Conservation (phyloP, 495 filamentous ascomycete genomes). For the Aspergillus nidulans region DNA sequence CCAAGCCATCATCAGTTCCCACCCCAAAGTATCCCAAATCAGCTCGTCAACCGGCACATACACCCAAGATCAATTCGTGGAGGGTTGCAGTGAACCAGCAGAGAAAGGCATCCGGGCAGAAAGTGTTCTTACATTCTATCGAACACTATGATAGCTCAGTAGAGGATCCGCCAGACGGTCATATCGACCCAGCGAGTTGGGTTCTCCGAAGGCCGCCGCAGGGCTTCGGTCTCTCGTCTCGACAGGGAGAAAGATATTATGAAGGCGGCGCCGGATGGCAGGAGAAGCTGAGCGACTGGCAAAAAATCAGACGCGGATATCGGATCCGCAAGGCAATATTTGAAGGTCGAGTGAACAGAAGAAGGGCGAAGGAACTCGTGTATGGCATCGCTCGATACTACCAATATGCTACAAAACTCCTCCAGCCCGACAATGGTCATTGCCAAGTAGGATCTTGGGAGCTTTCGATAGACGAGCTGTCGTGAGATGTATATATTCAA, state of each 20-base stretch:
- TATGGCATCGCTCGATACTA: slow-evolving; percentile 21
- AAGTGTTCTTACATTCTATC: slow-evolving; percentile 22
- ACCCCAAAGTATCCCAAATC: slow-evolving; percentile 28
- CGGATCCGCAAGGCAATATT: slow-evolving; percentile 31
- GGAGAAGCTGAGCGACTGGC: slow-evolving; percentile 41
- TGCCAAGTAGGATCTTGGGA: background rate
- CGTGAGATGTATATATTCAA: background rate
- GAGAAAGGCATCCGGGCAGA: slow-evolving; percentile 26
- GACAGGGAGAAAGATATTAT: slow-evolving; percentile 36
- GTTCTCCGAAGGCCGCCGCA: slow-evolving; percentile 42
- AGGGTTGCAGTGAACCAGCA: slow-evolving; percentile 34
- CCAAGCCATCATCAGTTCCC: slow-evolving; percentile 10
- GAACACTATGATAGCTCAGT: slow-evolving; percentile 34
- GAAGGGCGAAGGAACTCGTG: slow-evolving; percentile 26
- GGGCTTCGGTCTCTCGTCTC: slow-evolving; percentile 32
- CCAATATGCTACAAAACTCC: slow-evolving; percentile 14
- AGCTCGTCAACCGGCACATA: slow-evolving; percentile 18
- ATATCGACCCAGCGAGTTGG: slow-evolving; percentile 40
- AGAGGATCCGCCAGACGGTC: slow-evolving; percentile 38
- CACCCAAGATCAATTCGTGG: slow-evolving; percentile 38
- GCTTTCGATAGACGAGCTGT: background rate
- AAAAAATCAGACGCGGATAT: slow-evolving; percentile 33
- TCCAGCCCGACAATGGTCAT: background rate
- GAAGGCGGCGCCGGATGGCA: slow-evolving; percentile 42
- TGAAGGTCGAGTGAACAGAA: slow-evolving; percentile 37